Base-by-base conservation (phyloP, 306 rosid species). In the Coriaria nepalensis region DNA sequence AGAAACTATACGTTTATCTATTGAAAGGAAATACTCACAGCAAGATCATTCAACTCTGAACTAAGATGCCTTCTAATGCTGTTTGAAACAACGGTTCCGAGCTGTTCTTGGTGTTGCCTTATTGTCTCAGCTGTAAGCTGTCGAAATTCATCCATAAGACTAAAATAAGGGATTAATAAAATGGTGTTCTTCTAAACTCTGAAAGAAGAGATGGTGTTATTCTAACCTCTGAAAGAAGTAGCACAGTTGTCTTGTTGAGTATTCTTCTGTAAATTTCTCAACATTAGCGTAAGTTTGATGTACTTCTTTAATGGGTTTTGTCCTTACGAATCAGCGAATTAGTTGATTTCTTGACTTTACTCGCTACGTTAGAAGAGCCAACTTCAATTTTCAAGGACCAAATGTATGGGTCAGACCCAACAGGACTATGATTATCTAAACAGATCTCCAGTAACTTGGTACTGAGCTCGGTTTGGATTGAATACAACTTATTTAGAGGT, bases 141-240 rank as follows among this genome's bases (percentile, higher is more conserved):
- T 35, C 47, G 46, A 57, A 59, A 10, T 56, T 43, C 29, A 36
- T 56, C 37, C 35, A 59, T 74, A 50, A 69, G 51, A 60, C 12
- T 3, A 47, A 50, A 20, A 49, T 37, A 49, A 50, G 29, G 14
- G 37, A 6, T 11, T 35, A 15, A n/a, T 40, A 57, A 39, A 53
- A 7, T 35, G 40, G 60, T 52, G n/a, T n/a, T n/a, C n/a, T n/a
- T n/a, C n/a, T n/a, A n/a, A n/a, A n/a, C n/a, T n/a, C 6, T 13
- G 32, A 43, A 37, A 45, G 37, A 56, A 68, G 67, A 10, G 33
- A 39, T 8, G 9, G n/a, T 36, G 10, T 51, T 36, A 13, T 9
- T 9, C 47, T 54, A 65, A 79, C 98, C 98, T 90, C 83, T 48
- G 86, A 69, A 56, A 79, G 73, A 64, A 85, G 67, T 46, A 85